phyloP scores from a whole-genome alignment of 176 grass and related monocot species.

The Triticum aestivum region DNA sequence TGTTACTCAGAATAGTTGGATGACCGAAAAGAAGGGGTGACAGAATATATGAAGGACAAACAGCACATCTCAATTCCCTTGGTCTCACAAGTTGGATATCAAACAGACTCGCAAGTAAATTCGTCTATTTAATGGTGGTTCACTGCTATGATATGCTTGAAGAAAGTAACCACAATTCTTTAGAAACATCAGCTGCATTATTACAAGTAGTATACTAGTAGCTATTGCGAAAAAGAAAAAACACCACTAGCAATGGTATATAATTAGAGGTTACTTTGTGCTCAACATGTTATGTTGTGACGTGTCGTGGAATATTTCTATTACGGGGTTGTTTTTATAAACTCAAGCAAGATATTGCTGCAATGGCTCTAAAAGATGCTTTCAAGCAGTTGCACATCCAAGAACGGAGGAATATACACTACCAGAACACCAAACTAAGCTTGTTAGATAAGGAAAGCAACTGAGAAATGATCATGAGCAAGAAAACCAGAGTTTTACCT shows the following conservation, averaged over 20 bases:
- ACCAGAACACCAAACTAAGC: not conserved
- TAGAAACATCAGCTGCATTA: slow-evolving; percentile 3
- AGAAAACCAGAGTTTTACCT: slow-evolving; percentile 50
- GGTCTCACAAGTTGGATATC: not conserved
- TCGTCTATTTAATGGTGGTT: not conserved
- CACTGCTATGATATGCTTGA: not conserved
- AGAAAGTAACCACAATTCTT: not conserved
- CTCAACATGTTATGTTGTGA: not conserved
- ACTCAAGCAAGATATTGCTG: not conserved
- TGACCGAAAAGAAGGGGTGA: not conserved
- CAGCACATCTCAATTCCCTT: not conserved
- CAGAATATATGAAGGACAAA: not conserved
- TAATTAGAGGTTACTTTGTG: not conserved
- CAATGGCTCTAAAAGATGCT: not conserved
- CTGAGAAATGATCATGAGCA: slow-evolving; percentile 16
- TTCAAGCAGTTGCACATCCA: not conserved
- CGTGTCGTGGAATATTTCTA: not conserved
- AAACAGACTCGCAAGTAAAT: not conserved
- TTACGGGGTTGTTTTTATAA: not conserved
- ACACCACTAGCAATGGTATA: not conserved
- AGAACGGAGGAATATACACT: not conserved
- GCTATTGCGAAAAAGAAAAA: slow-evolving; percentile 7
- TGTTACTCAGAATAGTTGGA: not conserved
- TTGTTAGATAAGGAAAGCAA: not conserved
- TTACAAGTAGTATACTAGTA: not conserved